phyloP scores from a whole-genome alignment of 495 filamentous ascomycete species.

The Aspergillus sclerotiicarbonarius region DNA sequence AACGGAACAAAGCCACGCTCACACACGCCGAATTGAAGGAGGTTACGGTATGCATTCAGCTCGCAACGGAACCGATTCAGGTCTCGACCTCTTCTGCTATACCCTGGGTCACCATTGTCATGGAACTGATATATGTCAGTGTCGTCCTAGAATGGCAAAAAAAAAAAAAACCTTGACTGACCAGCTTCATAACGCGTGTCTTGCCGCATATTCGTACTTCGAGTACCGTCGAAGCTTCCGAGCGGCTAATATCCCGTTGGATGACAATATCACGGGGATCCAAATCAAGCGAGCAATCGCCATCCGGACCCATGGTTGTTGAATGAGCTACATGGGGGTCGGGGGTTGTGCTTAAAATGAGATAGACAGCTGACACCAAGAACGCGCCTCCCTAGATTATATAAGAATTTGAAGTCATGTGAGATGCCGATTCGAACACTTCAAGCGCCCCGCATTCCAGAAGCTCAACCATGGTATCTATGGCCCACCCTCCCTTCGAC shows the following conservation, averaged over 20 bases:
- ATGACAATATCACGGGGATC: constrained; percentile 5
- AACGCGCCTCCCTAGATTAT: constrained; percentile 8
- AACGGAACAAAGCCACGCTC: constrained; percentile 11
- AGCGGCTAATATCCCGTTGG: constrained; percentile 8
- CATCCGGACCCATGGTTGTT: constrained; percentile 6
- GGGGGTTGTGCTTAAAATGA: constrained; percentile 1
- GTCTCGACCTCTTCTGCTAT: constrained; percentile 12
- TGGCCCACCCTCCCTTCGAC: too few relatives aligned
- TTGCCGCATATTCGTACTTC: constrained; percentile 7
- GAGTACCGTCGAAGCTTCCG: constrained; percentile 7
- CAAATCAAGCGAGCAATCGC: constrained; percentile 4
- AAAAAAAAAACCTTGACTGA: constrained; percentile 6
- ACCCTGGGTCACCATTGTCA: constrained; percentile 11
- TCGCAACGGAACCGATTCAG: constrained; percentile 15
- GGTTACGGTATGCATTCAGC: constrained; percentile 13
- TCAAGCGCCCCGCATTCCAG: constrained; percentile 3
- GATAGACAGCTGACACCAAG: neutral
- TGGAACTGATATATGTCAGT: constrained; percentile 12
- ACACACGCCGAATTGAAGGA: constrained; percentile 10
- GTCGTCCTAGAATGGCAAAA: neutral
- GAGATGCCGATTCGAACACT: constrained; percentile 1
- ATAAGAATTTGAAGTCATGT: constrained; percentile 3
- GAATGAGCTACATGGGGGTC: constrained; percentile 1
- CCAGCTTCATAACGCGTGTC: constrained; percentile 10
- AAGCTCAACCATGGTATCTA: constrained; percentile 2